These are phyloP conservation scores for Rhizopogon sp. DNA, from an alignment of 768 basidiomycete species.

Conservation along the genomic window DNA sequence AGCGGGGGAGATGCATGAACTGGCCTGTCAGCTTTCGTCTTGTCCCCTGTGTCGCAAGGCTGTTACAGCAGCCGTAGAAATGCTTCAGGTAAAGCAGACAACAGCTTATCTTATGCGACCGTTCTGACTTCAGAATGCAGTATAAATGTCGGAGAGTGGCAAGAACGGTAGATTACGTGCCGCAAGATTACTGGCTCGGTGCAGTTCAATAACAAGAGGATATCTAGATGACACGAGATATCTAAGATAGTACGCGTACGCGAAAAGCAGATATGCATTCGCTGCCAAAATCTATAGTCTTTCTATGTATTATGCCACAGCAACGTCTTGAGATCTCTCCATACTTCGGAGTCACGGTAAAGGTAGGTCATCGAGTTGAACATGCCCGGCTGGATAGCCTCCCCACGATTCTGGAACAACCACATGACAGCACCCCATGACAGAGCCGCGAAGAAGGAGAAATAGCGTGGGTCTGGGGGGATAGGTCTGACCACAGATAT, in stretches of 20 bases:
- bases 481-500: slow-evolving; percentile 54
- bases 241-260: neutral
- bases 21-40: slow-evolving; percentile 38
- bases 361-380: slow-evolving; percentile 95
- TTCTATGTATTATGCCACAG: slow-evolving; percentile 83
- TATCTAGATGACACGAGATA: slow-evolving; percentile 12
- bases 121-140: slow-evolving; percentile 26
- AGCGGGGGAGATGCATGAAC: slow-evolving; percentile 58
- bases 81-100: slow-evolving; percentile 51
- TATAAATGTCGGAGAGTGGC: slow-evolving; percentile 61
- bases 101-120: neutral
- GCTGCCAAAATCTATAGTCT: slow-evolving; percentile 5
- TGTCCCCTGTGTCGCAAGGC: slow-evolving; percentile 59
- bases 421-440: slow-evolving; percentile 98
- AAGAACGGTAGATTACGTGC: slow-evolving; percentile 44
- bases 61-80: slow-evolving; percentile 57
- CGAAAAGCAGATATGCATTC: neutral
- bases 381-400: slow-evolving; percentile 96
- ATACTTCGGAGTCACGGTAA: slow-evolving; percentile 88
- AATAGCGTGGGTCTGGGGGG: slow-evolving; percentile 81
- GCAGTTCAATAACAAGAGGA: slow-evolving; percentile 9
- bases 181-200: slow-evolving; percentile 11
- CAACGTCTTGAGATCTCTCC: slow-evolving; percentile 77
- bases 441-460: slow-evolving; percentile 81
- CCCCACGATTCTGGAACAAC: slow-evolving; percentile 80